Evolutionary conservation across 192 early-diverging fungal genomes (phyloP), one percentile per base, ranked within the genome.

Genomic region (Podila minutissima): DNA sequence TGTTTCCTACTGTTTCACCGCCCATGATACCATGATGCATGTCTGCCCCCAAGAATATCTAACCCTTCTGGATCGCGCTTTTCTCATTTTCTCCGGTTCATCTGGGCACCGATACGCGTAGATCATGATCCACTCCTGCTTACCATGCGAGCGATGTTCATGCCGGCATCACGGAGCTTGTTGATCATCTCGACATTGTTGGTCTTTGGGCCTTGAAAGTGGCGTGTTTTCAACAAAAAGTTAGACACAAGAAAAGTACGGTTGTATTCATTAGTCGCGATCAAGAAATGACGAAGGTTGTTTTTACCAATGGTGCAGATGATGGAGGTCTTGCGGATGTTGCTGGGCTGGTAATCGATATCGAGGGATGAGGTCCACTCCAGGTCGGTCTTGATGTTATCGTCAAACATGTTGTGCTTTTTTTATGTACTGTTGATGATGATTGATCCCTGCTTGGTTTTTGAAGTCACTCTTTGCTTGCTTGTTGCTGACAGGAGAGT

Each of bases 101-200:
- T 55, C 5, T 15, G 15, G 41, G 41, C 53, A 55, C 53, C 20
- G 4, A 4, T 8, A 55, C 53, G 53, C n/a, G 24, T 26, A 22
- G 53, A 55, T 55, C 12, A 55, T 55, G 24, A 17, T 1, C 6
- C 8, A 7, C n/a, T 55, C 11, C 12, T 13, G 48, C 67, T 75
- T 62, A 81, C 77, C 88, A 95, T 89, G 61, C 94, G 89, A 37
- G 90, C 92, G 75, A 95, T 91, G 83, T 94, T 95, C 93, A 95
- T 93, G 38, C 94, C 94, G 15, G 92, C 90, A 64, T 92, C 82
- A 73, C 91, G 90, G 59, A 94, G 83, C 69, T 90, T 74, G 24
- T 85, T 86, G 22, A 95, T 73, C 84, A 89, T 91, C 73, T 95
- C 93, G 28, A 91, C 86, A 15, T 66, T 86, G 87, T 94, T 93